These are phyloP conservation scores for Angomonas ambiguus DNA, from an alignment of 208 protist species.

Conservation along the genomic window DNA sequence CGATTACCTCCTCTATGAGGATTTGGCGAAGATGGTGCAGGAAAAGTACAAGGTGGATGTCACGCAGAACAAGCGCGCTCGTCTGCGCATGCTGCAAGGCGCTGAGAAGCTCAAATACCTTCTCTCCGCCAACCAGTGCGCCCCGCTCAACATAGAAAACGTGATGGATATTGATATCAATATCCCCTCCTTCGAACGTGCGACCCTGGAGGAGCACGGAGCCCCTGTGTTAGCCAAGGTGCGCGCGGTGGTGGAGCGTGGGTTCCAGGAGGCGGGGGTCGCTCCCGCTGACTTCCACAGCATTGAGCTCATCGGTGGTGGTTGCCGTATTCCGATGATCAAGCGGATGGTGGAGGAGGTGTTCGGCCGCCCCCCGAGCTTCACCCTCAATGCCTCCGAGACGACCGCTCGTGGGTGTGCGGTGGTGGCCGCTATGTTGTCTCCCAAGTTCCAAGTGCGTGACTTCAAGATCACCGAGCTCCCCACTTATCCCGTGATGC, in stretches of 20 bases:
- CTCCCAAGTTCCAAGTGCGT: slow-evolving; percentile 86
- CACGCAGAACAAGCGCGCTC: slow-evolving; percentile 69
- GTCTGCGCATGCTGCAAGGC: slow-evolving; percentile 72
- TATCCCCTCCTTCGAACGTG: slow-evolving; percentile 74
- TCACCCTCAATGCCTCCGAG: slow-evolving; percentile 90
- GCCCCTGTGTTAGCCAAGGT: slow-evolving; percentile 44
- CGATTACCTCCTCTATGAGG: slow-evolving; percentile 74
- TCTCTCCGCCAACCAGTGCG: slow-evolving; percentile 81
- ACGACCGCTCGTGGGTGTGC: slow-evolving; percentile 79
- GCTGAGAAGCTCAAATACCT: slow-evolving; percentile 90
- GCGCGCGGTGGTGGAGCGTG: slow-evolving; percentile 44
- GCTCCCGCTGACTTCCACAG: slow-evolving; percentile 50
- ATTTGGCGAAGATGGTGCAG: slow-evolving; percentile 75
- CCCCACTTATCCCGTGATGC: slow-evolving; percentile 67
- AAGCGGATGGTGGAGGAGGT: slow-evolving; percentile 69
- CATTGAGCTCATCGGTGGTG: slow-evolving; percentile 91
- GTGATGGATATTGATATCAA: slow-evolving; percentile 91
- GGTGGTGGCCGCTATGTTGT: slow-evolving; percentile 86
- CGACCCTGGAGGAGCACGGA: slow-evolving; percentile 66
- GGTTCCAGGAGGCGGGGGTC: slow-evolving; percentile 48
- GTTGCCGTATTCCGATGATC: slow-evolving; percentile 85
- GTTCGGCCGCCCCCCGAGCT: slow-evolving; percentile 53
- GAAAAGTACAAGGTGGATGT: slow-evolving; percentile 89
- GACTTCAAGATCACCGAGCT: slow-evolving; percentile 82
- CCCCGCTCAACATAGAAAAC: slow-evolving; percentile 86